phyloP scores from a whole-genome alignment of 2,329 filamentous ascomycete species.

The Hypoxylon sp. region DNA sequence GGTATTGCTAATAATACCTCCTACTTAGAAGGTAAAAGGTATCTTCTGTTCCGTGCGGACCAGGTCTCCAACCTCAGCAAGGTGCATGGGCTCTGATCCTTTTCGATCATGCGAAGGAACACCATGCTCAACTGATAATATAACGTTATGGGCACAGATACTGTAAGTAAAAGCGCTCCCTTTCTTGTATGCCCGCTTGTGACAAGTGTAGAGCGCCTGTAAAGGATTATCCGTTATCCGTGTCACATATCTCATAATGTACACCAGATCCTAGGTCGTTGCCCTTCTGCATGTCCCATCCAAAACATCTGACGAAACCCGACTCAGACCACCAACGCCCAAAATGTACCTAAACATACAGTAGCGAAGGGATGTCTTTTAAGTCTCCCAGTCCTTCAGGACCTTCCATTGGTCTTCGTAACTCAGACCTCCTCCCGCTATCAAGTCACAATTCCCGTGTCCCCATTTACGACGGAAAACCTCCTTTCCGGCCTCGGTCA shows the following conservation, averaged over 20 bases:
- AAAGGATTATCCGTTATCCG: background rate
- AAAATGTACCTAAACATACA: background rate
- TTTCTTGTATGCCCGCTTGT: background rate
- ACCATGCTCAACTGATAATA: background rate
- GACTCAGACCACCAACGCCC: no score
- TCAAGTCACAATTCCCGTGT: conserved; percentile 60
- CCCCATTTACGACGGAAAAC: conserved; percentile 62
- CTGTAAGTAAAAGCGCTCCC: background rate
- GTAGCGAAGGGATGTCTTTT: background rate
- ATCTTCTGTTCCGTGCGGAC: background rate
- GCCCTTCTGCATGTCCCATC: background rate
- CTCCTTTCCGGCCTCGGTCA: conserved; percentile 55
- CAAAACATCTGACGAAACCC: background rate
- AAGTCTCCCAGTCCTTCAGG: conserved; percentile 57
- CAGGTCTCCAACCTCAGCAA: background rate
- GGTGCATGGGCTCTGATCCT: background rate
- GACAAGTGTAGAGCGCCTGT: background rate
- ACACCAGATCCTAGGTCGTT: background rate
- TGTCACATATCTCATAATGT: background rate
- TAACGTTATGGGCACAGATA: background rate
- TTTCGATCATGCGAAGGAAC: background rate
- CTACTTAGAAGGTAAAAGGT: no score
- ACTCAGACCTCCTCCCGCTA: conserved; percentile 55
- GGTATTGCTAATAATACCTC: no score
- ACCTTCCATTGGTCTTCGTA: conserved; percentile 64